Evolutionary conservation across 1,284 basidiomycete species (phyloP).

Genomic region (Porogramme epimiltina): DNA sequence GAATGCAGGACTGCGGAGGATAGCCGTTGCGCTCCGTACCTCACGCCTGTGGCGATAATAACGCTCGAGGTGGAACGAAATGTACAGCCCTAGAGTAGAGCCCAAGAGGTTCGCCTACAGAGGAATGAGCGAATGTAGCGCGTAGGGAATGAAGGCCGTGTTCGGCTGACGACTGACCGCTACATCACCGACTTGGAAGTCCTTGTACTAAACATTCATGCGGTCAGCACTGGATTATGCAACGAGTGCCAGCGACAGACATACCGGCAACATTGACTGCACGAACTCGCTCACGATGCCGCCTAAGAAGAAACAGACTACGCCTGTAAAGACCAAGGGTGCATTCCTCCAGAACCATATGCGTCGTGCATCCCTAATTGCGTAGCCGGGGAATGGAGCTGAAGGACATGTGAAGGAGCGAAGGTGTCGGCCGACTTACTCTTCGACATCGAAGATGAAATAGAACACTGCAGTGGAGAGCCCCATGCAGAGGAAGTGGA

Average conservation of each 20-base stretch:
- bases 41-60: constrained; percentile 78
- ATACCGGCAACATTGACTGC: constrained; percentile 78
- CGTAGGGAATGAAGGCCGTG: constrained; percentile 2
- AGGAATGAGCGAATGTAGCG: constrained; percentile 12
- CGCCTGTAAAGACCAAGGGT: constrained; percentile 64
- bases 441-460: constrained; percentile 86
- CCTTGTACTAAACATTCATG: constrained; percentile 60
- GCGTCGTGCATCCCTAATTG: constrained; percentile 63
- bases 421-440: constrained; percentile 47
- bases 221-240: constrained; percentile 2
- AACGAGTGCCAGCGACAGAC: constrained; percentile 17
- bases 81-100: constrained; percentile 69
- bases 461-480: constrained; percentile 83
- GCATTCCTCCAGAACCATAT: constrained; percentile 87
- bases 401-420: neutral
- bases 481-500: constrained; percentile 83
- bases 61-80: constrained; percentile 67
- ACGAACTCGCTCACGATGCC: constrained; percentile 86
- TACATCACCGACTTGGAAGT: constrained; percentile 79
- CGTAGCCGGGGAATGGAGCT: neutral
- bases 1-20: neutral
- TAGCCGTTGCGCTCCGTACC: constrained; percentile 37
- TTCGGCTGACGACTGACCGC: constrained; percentile 47
- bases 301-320: constrained; percentile 78
- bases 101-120: constrained; percentile 82